Evolutionary conservation across 2,329 filamentous ascomycete genomes (phyloP).

Genomic region (Calcarisporium arbuscula): DNA sequence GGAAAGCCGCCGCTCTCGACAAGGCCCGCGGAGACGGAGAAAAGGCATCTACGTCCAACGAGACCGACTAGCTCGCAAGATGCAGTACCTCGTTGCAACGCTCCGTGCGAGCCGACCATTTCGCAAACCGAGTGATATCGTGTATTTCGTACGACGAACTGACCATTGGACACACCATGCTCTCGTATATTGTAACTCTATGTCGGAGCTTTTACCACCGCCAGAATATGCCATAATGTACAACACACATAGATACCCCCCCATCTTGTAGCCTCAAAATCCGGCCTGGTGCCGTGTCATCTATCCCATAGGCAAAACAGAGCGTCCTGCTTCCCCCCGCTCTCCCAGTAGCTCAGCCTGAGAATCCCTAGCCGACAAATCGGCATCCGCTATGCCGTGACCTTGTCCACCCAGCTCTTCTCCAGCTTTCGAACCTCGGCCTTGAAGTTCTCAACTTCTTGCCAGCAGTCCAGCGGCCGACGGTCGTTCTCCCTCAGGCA

Average conservation of each 20-base stretch:
- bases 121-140: no score
- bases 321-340: slow-evolving; percentile 1
- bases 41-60: no score
- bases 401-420: slow-evolving; percentile 79
- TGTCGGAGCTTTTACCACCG: slow-evolving; percentile 24
- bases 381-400: slow-evolving; percentile 42
- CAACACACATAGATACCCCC: slow-evolving; percentile 16
- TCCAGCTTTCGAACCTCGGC: slow-evolving; percentile 81
- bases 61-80: slow-evolving; percentile 5
- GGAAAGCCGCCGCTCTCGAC: slow-evolving; percentile 45
- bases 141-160: slow-evolving; percentile 10
- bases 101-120: no score
- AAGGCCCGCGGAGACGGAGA: no score
- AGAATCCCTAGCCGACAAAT: slow-evolving; percentile 10
- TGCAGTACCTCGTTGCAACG: no score
- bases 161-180: slow-evolving; percentile 4
- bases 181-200: slow-evolving; percentile 21
- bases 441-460: slow-evolving; percentile 88
- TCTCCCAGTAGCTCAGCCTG: background rate
- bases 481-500: slow-evolving; percentile 82
- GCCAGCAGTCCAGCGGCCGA: slow-evolving; percentile 87
- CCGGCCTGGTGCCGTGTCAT: slow-evolving; percentile 2
- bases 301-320: background rate
- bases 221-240: slow-evolving; percentile 24
- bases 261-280: slow-evolving; percentile 8